Conservation (phyloP, 2,329 filamentous ascomycete species). For the Amphichorda felina region DNA sequence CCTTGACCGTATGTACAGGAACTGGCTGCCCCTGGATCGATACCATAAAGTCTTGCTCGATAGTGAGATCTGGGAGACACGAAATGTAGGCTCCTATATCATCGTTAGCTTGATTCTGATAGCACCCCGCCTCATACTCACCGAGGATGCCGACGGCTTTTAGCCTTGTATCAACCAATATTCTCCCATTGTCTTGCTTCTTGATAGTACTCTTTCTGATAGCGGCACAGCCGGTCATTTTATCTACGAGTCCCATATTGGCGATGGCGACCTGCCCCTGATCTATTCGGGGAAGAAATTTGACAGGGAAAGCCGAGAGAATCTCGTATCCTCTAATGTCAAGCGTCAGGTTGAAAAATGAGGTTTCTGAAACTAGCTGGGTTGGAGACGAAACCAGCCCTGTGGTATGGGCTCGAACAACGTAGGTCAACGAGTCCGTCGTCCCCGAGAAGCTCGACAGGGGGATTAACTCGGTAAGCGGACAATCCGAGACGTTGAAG, state of each 20-base stretch:
- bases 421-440: constrained; percentile 42
- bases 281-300: constrained; percentile 35
- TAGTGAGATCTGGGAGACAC: constrained; percentile 44
- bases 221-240: constrained; percentile 83
- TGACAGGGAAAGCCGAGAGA: constrained; percentile 59
- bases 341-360: constrained; percentile 54
- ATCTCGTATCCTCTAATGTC: constrained; percentile 66
- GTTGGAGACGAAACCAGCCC: constrained; percentile 48
- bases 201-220: constrained; percentile 51
- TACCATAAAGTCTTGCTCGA: constrained; percentile 58
- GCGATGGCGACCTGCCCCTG: constrained; percentile 39
- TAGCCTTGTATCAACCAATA: constrained; percentile 55
- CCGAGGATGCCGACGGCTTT: constrained; percentile 72
- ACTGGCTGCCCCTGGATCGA: constrained; percentile 63
- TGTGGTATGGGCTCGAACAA: constrained; percentile 61
- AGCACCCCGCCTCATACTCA: constrained; percentile 19
- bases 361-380: constrained; percentile 25
- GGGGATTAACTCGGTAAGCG: constrained; percentile 56
- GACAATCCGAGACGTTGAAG: constrained; percentile 64
- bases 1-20: constrained; percentile 50
- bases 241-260: constrained; percentile 66
- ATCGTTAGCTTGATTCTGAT: neutral
- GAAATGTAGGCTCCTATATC: constrained; percentile 61
- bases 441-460: constrained; percentile 65
- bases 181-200: constrained; percentile 39